phyloP scores from a whole-genome alignment of 2,329 filamentous ascomycete species.

The Sarocladiaceae sp. region DNA sequence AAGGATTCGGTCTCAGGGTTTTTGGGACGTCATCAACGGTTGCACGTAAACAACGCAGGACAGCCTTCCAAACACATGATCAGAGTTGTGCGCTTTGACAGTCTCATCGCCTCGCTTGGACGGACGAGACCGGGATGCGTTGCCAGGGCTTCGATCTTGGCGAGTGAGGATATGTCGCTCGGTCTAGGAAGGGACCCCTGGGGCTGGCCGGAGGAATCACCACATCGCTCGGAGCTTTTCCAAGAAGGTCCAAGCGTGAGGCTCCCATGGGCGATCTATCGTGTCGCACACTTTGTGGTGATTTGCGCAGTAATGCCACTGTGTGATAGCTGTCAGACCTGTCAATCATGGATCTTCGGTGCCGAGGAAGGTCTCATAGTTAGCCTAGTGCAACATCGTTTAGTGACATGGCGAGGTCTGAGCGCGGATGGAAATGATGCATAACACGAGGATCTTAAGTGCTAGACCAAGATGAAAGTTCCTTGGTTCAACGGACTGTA shows the following conservation, averaged over 20 bases:
- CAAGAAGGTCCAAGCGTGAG: neutral
- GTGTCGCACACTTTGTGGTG: neutral
- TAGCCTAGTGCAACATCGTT: neutral
- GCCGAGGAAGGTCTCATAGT: neutral
- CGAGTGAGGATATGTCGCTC: neutral
- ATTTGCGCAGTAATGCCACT: neutral
- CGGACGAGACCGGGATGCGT: neutral
- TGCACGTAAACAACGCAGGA: too few relatives aligned
- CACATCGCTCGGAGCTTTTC: neutral
- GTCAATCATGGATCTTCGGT: neutral
- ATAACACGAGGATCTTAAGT: slow-evolving; percentile 1
- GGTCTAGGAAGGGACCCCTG: neutral
- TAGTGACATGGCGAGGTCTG: neutral
- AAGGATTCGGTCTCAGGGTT: too few relatives aligned
- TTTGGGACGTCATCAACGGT: too few relatives aligned
- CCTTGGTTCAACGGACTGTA: neutral
- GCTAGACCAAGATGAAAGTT: neutral
- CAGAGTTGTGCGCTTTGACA: slow-evolving; percentile 1
- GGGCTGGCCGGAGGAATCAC: neutral
- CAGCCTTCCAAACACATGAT: too few relatives aligned
- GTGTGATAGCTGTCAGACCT: neutral
- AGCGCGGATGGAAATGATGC: neutral
- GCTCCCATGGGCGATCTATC: neutral
- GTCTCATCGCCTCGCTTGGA: neutral
- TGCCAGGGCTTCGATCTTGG: neutral